Percentiles rank a stretch among this genome's conserved stretches.
Evolutionary conservation across 1,284 basidiomycete genomes (phyloP).

Genomic region (Tilletiaria anomala): DNA sequence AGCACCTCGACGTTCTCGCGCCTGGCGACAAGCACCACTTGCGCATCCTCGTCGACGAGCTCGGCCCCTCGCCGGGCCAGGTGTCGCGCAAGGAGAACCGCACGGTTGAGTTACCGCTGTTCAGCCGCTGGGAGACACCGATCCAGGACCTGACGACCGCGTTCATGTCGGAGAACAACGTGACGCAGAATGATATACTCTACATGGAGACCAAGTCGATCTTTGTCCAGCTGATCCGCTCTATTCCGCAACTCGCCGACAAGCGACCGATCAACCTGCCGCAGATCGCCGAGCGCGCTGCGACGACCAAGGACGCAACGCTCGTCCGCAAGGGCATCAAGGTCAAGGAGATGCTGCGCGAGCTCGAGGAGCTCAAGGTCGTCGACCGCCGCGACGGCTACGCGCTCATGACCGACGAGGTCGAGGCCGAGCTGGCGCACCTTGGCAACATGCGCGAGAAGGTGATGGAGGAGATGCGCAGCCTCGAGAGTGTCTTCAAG

Average conservation of each 20-base stretch:
- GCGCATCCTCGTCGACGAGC: conserved; percentile 85
- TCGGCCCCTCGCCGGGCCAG: conserved; percentile 77
- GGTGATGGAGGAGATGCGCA: conserved; percentile 78
- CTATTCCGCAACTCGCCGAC: conserved; percentile 68
- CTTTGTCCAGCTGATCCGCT: conserved; percentile 91
- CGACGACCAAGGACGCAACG: conserved; percentile 88
- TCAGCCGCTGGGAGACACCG: conserved; percentile 97
- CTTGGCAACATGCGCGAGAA: conserved; percentile 93
- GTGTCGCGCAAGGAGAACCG: conserved; percentile 96
- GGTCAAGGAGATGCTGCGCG: conserved; percentile 94
- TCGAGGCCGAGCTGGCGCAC: conserved; percentile 82
- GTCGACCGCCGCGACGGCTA: conserved; percentile 70
- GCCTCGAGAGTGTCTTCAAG: conserved; percentile 90
- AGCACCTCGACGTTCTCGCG: conserved; percentile 86
- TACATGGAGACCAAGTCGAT: conserved; percentile 99
- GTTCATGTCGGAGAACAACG: conserved; percentile 75
- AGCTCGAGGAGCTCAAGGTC: conserved; percentile 78
- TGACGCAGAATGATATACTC: conserved; percentile 93
- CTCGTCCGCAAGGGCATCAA: conserved; percentile 95
- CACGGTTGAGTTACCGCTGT: conserved; percentile 77
- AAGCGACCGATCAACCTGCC: conserved; percentile 76
- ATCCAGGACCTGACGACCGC: conserved; percentile 93
- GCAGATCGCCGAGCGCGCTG: conserved; percentile 81
- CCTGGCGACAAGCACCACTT: conserved; percentile 95
- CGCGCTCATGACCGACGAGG: conserved; percentile 92